Evolutionary conservation across 2,329 filamentous ascomycete species (phyloP).

Genomic region (Lecanoromycetidae sp.): DNA sequence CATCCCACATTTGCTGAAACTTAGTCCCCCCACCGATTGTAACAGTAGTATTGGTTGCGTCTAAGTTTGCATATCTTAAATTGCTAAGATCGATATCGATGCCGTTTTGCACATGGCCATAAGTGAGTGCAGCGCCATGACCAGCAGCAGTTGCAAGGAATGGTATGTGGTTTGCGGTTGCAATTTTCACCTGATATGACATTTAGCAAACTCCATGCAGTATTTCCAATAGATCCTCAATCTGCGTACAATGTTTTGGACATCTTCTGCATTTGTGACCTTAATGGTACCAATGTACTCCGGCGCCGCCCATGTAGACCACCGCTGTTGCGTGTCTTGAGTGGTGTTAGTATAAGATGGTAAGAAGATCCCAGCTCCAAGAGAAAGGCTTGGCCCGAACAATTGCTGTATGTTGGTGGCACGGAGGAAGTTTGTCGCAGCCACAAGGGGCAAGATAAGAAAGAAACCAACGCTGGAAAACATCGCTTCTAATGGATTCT

Average conservation of each 20-base stretch:
- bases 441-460: too few species aligned
- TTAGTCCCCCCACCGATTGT: constrained; percentile 22
- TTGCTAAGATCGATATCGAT: constrained; percentile 25
- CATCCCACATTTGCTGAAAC: constrained; percentile 21
- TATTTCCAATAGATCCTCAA: neutral
- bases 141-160: constrained; percentile 27
- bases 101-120: constrained; percentile 18
- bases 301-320: neutral
- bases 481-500: too few species aligned
- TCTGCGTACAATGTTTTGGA: constrained; percentile 3
- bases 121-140: constrained; percentile 24
- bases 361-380: neutral
- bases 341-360: neutral
- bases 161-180: constrained; percentile 22
- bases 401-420: too few species aligned
- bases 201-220: neutral
- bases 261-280: neutral
- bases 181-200: neutral
- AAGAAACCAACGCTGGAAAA: too few species aligned
- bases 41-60: constrained; percentile 19
- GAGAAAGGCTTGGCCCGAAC: too few species aligned
- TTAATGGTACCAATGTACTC: constrained; percentile 6
- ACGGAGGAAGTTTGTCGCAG: too few species aligned
- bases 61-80: constrained; percentile 21
- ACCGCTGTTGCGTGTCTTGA: neutral